Evolutionary conservation across 2,329 filamentous ascomycete species (phyloP).

Genomic region (Cladophialophora exuberans): DNA sequence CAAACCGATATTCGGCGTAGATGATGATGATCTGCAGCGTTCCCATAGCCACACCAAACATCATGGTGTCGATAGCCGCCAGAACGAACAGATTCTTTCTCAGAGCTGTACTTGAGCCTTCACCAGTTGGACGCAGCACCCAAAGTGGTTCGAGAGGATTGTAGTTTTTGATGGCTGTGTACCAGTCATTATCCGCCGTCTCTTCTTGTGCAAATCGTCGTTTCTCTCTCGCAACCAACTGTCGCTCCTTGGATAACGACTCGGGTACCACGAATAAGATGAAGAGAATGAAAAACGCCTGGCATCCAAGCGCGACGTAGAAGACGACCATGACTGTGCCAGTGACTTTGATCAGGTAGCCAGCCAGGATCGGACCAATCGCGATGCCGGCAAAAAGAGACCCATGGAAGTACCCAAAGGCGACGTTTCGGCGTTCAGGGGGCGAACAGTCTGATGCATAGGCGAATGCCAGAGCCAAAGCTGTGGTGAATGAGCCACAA

Average conservation of each 20-base stretch:
- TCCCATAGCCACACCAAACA: conserved; percentile 82
- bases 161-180: conserved; percentile 50
- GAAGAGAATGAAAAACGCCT: conserved; percentile 73
- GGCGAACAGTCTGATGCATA: conserved; percentile 89
- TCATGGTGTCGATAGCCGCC: conserved; percentile 76
- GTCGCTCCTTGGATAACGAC: conserved; percentile 75
- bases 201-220: conserved; percentile 51
- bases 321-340: conserved; percentile 80
- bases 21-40: conserved; percentile 79
- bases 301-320: conserved; percentile 74
- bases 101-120: conserved; percentile 61
- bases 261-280: conserved; percentile 77
- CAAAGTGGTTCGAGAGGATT: conserved; percentile 78
- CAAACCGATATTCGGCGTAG: conserved; percentile 79
- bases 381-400: conserved; percentile 89
- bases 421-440: conserved; percentile 76
- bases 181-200: conserved; percentile 39
- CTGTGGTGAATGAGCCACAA: conserved; percentile 84
- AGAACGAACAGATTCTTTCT: conserved; percentile 82
- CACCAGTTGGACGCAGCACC: conserved; percentile 74
- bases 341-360: conserved; percentile 75
- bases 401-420: conserved; percentile 88
- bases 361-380: conserved; percentile 79
- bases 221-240: conserved; percentile 71
- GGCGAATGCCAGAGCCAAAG: conserved; percentile 76